Percentiles rank a stretch among this genome's conserved stretches.
Evolutionary conservation across 140 eudicot genomes (phyloP).

Genomic region (Cichorium intybus): DNA sequence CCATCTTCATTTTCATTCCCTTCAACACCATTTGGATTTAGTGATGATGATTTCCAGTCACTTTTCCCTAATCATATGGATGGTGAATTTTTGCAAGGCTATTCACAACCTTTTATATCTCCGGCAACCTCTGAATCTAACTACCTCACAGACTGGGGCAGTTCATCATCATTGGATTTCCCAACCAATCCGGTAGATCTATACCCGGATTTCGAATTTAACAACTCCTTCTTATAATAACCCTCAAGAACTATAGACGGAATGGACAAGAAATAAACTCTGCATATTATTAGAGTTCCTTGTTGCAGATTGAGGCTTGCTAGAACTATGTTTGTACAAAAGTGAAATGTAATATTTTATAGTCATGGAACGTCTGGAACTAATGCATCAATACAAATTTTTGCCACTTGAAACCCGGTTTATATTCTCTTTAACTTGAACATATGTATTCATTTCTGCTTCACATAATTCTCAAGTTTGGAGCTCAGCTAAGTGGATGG

Average conservation of each 20-base stretch:
- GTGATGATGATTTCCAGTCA: conserved; percentile 19
- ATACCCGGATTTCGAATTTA: conserved; percentile 8
- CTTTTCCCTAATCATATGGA: conserved; percentile 19
- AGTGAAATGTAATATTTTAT: no score
- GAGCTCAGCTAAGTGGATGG: conserved; percentile 21
- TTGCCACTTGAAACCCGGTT: no score
- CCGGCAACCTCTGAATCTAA: conserved; percentile 59
- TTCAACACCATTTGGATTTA: conserved; percentile 22
- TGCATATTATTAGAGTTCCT: no score
- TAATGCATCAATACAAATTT: not conserved
- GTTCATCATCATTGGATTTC: conserved; percentile 38
- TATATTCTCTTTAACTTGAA: no score
- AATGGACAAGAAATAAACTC: not conserved
- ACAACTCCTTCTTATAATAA: conserved; percentile 12
- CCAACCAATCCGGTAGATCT: not conserved
- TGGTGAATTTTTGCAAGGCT: conserved; percentile 31
- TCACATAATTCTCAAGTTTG: not conserved
- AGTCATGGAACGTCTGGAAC: not conserved
- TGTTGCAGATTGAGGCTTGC: no score
- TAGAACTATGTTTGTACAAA: not conserved
- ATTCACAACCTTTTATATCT: conserved; percentile 49
- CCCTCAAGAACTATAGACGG: not conserved
- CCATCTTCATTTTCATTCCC: conserved; percentile 41
- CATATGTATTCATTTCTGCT: not conserved
- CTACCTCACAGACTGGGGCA: conserved; percentile 43